Base-by-base conservation (phyloP, 129 eudicot genomes). In the Tagetes patula region DNA sequence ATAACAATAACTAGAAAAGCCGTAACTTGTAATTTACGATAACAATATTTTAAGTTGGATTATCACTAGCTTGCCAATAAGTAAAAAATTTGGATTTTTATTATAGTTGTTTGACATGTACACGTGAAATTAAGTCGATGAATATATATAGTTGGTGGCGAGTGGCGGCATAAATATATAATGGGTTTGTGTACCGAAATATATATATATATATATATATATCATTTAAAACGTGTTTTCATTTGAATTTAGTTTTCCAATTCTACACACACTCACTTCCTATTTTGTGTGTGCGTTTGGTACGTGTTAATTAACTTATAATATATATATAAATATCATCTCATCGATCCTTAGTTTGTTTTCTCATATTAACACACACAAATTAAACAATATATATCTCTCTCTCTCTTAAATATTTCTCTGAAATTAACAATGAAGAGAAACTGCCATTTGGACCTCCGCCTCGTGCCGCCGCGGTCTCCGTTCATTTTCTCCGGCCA, bases 401-500 rank as follows among this genome's bases (percentile, higher is more conserved):
- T 34, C 63, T 50, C 10, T 27, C 53, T 47, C 30, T 41, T 20
- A 20, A 20, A 20, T 20, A 13, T 47, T n/a, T 39, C 20, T 42
- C 3, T 11, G n/a, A 59, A 32, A 20, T 20, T 20, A 20, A 20
- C 27, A 6, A 85, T 83, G 81, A 82, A 74, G 76, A 78, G 85
- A 40, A 82, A 81, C 76, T 87, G 96, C 55, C 85, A 87, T 69
- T 70, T 89, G 82, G 92, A 87, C 55, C 96, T 89, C 70, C 68
- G 88, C 48, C 90, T 87, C 38, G 82, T 84, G 39, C 81, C 92
- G 43, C 92, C 96, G 37, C 48, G 9, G 32, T 85, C 90, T 0
- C 75, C 73, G 0, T 62, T 53, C 60, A 33, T 48, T 69, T 66
- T 73, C 48, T 71, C 88, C 53, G 39, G 60, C 1, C 10, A 49